Percentiles rank a stretch among this genome's conserved stretches.
Evolutionary conservation across 169 alveolate species (phyloP).

Genomic region (Besnoitia besnoiti): DNA sequence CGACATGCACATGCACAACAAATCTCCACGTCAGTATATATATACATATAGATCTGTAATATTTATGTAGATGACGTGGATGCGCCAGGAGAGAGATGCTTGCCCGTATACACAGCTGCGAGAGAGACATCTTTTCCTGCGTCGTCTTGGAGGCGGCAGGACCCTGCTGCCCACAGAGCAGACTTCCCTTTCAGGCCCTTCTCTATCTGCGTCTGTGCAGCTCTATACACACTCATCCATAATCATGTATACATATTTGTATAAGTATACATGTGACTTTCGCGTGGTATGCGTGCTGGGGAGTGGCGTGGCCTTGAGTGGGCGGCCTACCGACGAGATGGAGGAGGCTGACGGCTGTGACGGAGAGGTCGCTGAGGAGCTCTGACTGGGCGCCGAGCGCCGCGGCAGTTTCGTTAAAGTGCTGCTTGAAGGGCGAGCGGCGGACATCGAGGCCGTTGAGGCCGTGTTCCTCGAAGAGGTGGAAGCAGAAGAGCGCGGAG

Average conservation of each 20-base stretch:
- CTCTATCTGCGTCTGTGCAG: no score
- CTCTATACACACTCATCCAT: no score
- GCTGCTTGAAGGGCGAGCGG: not conserved
- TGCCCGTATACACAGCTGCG: no score
- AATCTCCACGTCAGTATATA: no score
- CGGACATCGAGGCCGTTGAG: slow-evolving; percentile 21
- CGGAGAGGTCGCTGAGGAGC: slow-evolving; percentile 24
- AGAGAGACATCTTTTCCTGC: no score
- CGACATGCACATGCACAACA: no score
- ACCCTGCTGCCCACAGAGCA: no score
- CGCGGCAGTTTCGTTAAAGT: not conserved
- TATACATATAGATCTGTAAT: no score
- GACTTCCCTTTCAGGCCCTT: no score
- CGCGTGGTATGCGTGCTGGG: not conserved
- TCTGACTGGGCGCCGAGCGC: not conserved
- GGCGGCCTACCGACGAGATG: not conserved
- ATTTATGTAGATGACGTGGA: no score
- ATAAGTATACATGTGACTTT: not conserved
- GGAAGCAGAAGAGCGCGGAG: slow-evolving; percentile 4
- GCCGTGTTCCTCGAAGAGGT: slow-evolving; percentile 11
- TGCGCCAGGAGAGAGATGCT: no score
- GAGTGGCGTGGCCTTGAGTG: not conserved
- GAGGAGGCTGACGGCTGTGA: not conserved
- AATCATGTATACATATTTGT: not conserved
- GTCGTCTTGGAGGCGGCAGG: no score